These are phyloP conservation scores for Vachellia pachyceras DNA, from an alignment of 306 rosid genomes.

Conservation along the genomic window DNA sequence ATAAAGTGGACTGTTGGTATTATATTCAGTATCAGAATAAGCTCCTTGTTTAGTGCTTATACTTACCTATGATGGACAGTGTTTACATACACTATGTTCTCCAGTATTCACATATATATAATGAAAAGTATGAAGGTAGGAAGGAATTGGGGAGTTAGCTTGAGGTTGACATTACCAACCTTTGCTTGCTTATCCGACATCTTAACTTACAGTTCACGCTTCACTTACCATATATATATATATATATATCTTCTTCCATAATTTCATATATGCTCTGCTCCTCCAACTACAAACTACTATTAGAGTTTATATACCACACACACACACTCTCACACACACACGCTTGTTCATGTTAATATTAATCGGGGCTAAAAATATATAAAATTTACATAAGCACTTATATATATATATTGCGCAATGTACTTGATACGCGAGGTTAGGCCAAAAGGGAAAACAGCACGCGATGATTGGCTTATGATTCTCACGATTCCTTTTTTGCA, in stretches of 20 bases:
- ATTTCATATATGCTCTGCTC: neutral
- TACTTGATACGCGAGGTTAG: neutral
- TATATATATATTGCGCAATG: neutral
- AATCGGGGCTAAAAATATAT: neutral
- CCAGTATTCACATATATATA: no score
- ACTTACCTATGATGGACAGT: no score
- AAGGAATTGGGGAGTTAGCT: neutral
- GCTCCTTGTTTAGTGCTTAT: no score
- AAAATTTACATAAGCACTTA: neutral
- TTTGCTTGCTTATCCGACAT: neutral
- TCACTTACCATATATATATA: neutral
- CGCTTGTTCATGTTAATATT: neutral
- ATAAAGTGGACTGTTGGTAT: no score
- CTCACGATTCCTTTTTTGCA: neutral
- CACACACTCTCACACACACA: neutral
- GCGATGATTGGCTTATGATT: slow-evolving; percentile 6
- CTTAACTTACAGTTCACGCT: slow-evolving; percentile 44
- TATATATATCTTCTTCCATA: neutral
- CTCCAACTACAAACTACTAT: neutral
- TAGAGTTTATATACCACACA: no score
- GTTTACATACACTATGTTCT: no score
- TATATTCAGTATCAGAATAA: no score
- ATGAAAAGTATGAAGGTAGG: neutral
- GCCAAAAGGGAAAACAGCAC: neutral
- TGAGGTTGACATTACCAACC: slow-evolving; percentile 28